Base-by-base conservation (phyloP, 2,329 filamentous ascomycete species). In the Trichoderma citrinoviride region DNA sequence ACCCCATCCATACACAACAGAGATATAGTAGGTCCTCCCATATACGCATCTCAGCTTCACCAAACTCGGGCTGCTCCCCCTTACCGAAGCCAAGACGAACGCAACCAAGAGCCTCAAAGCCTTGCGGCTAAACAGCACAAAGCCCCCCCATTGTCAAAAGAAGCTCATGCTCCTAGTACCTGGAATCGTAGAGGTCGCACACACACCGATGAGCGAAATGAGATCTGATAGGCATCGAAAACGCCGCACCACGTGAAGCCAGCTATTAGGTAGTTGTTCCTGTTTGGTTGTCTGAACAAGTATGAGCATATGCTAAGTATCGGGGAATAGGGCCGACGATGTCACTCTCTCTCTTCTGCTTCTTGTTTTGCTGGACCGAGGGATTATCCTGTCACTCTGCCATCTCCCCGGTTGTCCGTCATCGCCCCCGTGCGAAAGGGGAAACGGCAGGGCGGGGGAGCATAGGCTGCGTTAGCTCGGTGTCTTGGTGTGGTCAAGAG, bases 401-500 rank as follows among this genome's bases (percentile, higher is more conserved):
- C 33, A 37, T 37, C n/a, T 5, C 33, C 33, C 29, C 33, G 12
- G 3, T 1, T 29, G 10, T 52, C 49, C 7, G 17, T 19, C n/a
- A 33, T 5, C 12, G 27, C n/a, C 23, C 14, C 12, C 7, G 8
- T 19, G 44, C 21, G 44, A 47, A 21, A 47, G 44, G 47, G 23
- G 14, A 29, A 17, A 19, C 4, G 43, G 7, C 14, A 29, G 14
- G 14, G 3, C 4, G 12, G 33, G 12, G 29, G 33, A n/a, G 33
- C 8, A 5, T 14, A 5, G 33, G 12, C 33, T 17, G 46, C 8
- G 23, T 27, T 52, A 52, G 46, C 41, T 62, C 49, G 60, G 49
- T 62, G 60, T 54, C 60, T 37, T 33, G 60, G 60, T 54, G 49
- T 23, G 60, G 49, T 54, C 46, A 54, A 54, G 55, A 23, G 40